Evolutionary conservation across 768 basidiomycete species (phyloP).

Genomic region (Boletus huronensis): DNA sequence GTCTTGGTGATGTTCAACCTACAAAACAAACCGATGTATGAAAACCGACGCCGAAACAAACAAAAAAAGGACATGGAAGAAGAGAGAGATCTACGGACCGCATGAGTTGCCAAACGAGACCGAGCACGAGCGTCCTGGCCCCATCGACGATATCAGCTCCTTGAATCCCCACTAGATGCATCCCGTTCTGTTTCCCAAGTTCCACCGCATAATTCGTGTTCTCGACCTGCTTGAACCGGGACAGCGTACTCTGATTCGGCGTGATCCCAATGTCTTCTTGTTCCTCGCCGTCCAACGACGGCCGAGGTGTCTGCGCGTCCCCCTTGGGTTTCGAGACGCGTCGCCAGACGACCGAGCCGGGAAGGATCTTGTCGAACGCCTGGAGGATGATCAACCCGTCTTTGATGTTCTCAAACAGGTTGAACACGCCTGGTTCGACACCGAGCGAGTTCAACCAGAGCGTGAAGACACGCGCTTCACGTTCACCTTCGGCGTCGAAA

Average conservation of each 20-base stretch:
- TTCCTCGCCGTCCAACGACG: constrained; percentile 46
- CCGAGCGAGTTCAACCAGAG: constrained; percentile 98
- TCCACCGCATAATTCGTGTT: constrained; percentile 97
- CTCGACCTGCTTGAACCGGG: constrained; percentile 96
- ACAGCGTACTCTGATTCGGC: constrained; percentile 79
- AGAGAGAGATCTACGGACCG: constrained; percentile 44
- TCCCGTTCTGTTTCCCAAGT: constrained; percentile 85
- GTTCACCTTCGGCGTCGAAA: constrained; percentile 98
- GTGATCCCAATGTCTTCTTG: constrained; percentile 80
- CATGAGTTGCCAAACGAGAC: constrained; percentile 98
- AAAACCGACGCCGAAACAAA: not conserved
- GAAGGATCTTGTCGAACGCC: constrained; percentile 94
- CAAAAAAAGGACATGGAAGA: not conserved
- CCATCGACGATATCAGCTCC: constrained; percentile 97
- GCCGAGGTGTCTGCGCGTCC: constrained; percentile 39
- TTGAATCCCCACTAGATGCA: constrained; percentile 97
- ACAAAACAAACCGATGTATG: not conserved
- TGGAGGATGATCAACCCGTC: constrained; percentile 91
- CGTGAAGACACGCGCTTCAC: constrained; percentile 96
- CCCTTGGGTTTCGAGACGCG: constrained; percentile 91
- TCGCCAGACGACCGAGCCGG: constrained; percentile 91
- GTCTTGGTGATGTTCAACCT: constrained; percentile 91
- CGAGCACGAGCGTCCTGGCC: constrained; percentile 87
- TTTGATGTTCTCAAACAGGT: constrained; percentile 93
- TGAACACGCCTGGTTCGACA: constrained; percentile 94